Evolutionary conservation across 345 rosid genomes (phyloP).

Genomic region (Geranium rotundifolium): DNA sequence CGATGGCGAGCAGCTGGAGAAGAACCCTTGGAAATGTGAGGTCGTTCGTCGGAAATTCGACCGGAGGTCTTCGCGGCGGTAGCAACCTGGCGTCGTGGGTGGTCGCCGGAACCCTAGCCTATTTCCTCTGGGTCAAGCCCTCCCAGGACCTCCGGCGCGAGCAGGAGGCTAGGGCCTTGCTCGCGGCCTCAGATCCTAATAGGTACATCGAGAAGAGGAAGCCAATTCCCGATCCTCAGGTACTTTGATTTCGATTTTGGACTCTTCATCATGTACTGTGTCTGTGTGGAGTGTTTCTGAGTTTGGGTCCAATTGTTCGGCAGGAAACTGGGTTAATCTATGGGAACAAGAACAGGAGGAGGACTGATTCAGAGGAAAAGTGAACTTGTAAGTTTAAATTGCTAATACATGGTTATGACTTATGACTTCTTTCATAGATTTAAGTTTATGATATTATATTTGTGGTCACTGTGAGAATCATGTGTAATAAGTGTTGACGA

Average conservation of each 20-base stretch:
- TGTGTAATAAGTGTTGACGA: not conserved
- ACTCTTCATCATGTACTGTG: no score
- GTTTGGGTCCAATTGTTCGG: no score
- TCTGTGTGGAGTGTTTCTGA: no score
- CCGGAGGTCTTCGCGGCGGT: slow-evolving; percentile 82
- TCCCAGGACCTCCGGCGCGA: slow-evolving; percentile 73
- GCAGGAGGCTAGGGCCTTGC: slow-evolving; percentile 71
- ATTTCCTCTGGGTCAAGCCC: slow-evolving; percentile 89
- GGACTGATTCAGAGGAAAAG: no score
- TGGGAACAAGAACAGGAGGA: slow-evolving; percentile 41
- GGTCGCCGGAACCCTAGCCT: slow-evolving; percentile 87
- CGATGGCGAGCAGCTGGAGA: slow-evolving; percentile 55
- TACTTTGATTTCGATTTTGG: slow-evolving; percentile 6
- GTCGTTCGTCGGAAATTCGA: slow-evolving; percentile 59
- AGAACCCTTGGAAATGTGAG: slow-evolving; percentile 55
- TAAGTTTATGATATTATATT: not conserved
- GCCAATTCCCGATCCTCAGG: slow-evolving; percentile 88
- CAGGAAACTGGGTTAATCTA: slow-evolving; percentile 65
- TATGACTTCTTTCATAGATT: no score
- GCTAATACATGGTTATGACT: no score
- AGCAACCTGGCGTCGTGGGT: slow-evolving; percentile 64
- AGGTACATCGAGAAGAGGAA: slow-evolving; percentile 59
- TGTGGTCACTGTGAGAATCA: not conserved
- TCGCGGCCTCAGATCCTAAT: slow-evolving; percentile 59
- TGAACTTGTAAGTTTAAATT: no score